A percentile compares a stretch with the other conserved stretches of the same genome.
These are phyloP conservation scores for Iberis amara DNA, from an alignment of 441 rosid species.

Conservation along the genomic window DNA sequence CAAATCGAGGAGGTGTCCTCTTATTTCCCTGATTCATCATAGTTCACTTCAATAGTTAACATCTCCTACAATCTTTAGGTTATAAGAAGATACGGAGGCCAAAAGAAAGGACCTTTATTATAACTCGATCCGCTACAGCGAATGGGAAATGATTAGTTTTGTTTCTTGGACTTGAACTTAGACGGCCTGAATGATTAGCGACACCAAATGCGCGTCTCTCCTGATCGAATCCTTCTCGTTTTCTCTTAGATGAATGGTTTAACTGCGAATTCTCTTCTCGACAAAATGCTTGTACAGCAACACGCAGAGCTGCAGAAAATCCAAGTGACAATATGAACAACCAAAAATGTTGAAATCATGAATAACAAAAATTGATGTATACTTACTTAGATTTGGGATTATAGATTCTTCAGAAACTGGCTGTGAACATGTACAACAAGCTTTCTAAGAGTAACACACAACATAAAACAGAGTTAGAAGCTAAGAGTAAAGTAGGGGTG, in stretches of 20 bases:
- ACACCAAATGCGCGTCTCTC: slow-evolving; percentile 62
- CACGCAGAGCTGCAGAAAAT: slow-evolving; percentile 53
- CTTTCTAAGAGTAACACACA: neutral
- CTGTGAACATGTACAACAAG: slow-evolving; percentile 25
- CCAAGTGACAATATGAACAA: slow-evolving; percentile 5
- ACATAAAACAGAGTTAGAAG: neutral
- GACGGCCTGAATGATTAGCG: slow-evolving; percentile 33
- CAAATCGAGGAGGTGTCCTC: slow-evolving; percentile 94
- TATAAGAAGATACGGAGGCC: slow-evolving; percentile 9
- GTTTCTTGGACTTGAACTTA: slow-evolving; percentile 39
- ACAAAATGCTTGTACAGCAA: slow-evolving; percentile 81
- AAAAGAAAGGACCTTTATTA: slow-evolving; percentile 62
- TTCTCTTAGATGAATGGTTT: slow-evolving; percentile 63
- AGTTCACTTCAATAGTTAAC: slow-evolving; percentile 27
- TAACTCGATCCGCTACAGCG: slow-evolving; percentile 78
- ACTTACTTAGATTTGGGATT: slow-evolving; percentile 36
- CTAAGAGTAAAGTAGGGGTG: no score
- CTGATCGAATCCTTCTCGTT: slow-evolving; percentile 88
- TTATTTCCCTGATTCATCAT: slow-evolving; percentile 73
- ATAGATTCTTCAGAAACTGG: slow-evolving; percentile 34
- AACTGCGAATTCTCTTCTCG: slow-evolving; percentile 66
- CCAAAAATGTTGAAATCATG: no score
- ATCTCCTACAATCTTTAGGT: neutral
- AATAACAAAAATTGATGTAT: neutral
- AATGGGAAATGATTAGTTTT: slow-evolving; percentile 90